Evolutionary conservation across 805 yeast species (phyloP).

Genomic region (Jamesozyma piceae): DNA sequence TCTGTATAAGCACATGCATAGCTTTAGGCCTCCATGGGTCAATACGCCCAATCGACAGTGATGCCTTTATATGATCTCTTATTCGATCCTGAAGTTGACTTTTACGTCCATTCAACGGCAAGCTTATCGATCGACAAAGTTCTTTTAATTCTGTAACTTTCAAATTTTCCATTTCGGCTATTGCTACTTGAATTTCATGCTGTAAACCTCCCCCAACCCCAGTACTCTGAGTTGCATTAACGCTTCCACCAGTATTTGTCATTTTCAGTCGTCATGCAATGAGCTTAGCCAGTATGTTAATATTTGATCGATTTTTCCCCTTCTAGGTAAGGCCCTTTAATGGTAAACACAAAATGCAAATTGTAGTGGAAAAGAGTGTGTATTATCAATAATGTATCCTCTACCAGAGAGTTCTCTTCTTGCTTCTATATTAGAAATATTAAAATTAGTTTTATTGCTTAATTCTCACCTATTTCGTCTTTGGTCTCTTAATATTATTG

Average conservation of each 20-base stretch:
- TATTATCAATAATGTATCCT: too few species aligned
- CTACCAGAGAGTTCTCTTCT: too few species aligned
- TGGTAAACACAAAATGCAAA: too few species aligned
- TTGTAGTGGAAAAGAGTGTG: too few species aligned
- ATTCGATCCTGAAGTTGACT: constrained; percentile 50
- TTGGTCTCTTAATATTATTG: neutral
- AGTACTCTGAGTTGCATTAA: neutral
- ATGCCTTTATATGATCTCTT: constrained; percentile 36
- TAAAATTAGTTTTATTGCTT: too few species aligned
- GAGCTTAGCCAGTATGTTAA: neutral
- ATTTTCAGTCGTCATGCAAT: neutral
- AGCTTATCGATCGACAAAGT: constrained; percentile 40
- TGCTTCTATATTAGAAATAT: too few species aligned
- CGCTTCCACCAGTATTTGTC: neutral
- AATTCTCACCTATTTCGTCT: neutral
- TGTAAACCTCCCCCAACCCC: constrained; percentile 20
- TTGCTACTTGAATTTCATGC: constrained; percentile 27
- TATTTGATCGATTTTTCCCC: too few species aligned
- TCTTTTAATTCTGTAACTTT: constrained; percentile 46
- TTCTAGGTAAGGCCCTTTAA: too few species aligned
- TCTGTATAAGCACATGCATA: constrained; percentile 36
- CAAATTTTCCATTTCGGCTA: constrained; percentile 28
- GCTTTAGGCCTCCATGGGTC: constrained; percentile 39
- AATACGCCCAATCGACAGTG: constrained; percentile 33
- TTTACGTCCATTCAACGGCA: constrained; percentile 51